Evolutionary conservation across 1,284 basidiomycete species (phyloP), one percentile per base, ranked within the genome.

Genomic region (Ganoderma boninense): DNA sequence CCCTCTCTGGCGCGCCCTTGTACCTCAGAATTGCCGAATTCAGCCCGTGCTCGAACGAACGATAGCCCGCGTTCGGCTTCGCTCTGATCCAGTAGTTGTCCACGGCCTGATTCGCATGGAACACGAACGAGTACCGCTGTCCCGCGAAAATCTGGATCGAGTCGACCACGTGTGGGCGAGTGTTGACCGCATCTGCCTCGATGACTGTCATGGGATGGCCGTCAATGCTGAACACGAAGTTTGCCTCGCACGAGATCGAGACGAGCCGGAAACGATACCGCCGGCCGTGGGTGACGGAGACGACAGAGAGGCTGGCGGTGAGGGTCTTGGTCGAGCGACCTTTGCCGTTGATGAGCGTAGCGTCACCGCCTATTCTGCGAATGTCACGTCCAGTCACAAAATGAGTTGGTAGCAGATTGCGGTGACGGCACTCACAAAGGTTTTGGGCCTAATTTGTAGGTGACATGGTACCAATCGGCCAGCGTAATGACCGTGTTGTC

Each of bases 21-120:
- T 91, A 91, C 23, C 86, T 83, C 40, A 91, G 74, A 67, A 91
- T 87, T 2, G 88, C 90, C 20, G 82, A 80, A 73, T 87, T 88
- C 56, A 84, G 75, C 5, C 84, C 84, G 11, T 79, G 80, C 0
- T 68, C 75, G 71, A 85, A 70, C n/a, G 65, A 82, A 29, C 76
- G 75, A 18, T 75, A 76, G 16, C 82, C 81, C n/a, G 71, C 57
- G 64, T 80, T 81, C 0, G 85, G 84, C 42, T 66, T 62, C 1
- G 76, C 72, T 38, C 71, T 74, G 40, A 77, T 73, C 74, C 74
- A 77, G 61, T 77, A 77, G 68, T 74, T 75, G 60, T 66, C 72
- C 29, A 73, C 59, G 1, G 64, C 10, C 66, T 75, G 73, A 59
- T 73, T 73, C 3, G 73, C 74, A 14, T 73, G 66, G 1, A 77